Base-by-base conservation (phyloP, 2,329 filamentous ascomycete genomes). In the Talaromyces atroroseus region DNA sequence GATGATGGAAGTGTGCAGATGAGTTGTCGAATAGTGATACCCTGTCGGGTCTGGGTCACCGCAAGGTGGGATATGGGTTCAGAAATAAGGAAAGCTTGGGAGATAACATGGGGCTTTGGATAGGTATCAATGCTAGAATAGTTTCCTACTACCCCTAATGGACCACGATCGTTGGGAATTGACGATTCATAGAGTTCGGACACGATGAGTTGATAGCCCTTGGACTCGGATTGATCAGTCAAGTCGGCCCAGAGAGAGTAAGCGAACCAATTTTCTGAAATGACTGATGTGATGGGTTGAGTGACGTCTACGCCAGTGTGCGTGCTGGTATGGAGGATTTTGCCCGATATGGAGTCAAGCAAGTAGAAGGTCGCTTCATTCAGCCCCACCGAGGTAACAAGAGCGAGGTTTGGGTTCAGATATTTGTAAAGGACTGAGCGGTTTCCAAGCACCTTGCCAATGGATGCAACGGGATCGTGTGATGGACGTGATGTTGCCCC, bases 341-440 rank as follows among this genome's bases (percentile, higher is more conserved):
- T 82, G 24, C 94, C 94, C 11, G 92, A 95, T 6, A 95, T 81
- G 2, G 89, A 89, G 68, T 99, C 92, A 14, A 99, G 71, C 11
- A 97, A 79, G 66, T 92, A 91, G 60, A 95, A 79, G 0, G 84
- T 86, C 7, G 90, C 83, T 1, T 80, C 80, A 3, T 77, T 75
- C 21, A 86, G 80, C 34, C 87, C 80, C 2, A 85, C 75, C 1
- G 89, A 80, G 1, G 88, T 89, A 47, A 96, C 79, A 0, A 97
- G 80, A 2, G 91, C 79, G 6, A 90, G 82, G 72, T 95, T 96
- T 0, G 89, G 85, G 74, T 95, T 96, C 42, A 99, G 77, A 69
- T 97, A 97, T 75, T 99, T 99, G 83, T 99, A 99, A 61, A 92
- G 82, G 49, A 99, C 94, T n/a, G 86, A 86, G 45, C 94, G 84